Percentiles rank a stretch among this genome's conserved stretches.
Conservation (phyloP, 495 filamentous ascomycete genomes). For the Aeminium ludgeri region DNA sequence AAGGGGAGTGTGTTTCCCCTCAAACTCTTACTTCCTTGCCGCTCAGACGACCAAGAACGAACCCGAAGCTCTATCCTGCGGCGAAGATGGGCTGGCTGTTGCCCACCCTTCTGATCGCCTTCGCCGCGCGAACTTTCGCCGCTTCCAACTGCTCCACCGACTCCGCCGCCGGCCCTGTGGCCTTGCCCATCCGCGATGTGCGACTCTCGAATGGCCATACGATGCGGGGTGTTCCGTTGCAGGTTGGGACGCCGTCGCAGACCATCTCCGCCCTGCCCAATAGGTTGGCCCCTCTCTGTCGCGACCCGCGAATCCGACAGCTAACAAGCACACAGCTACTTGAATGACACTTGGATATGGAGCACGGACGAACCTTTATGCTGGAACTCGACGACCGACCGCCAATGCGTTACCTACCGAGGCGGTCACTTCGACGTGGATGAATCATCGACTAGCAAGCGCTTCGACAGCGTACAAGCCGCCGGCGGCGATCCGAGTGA, state of each 20-base stretch:
- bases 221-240: background rate
- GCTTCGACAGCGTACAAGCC: background rate
- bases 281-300: slow-evolving; percentile 7
- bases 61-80: too few species aligned
- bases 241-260: background rate
- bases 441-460: slow-evolving; percentile 34
- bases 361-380: slow-evolving; percentile 33
- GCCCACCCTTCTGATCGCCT: too few species aligned
- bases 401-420: slow-evolving; percentile 42
- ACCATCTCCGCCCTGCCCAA: background rate
- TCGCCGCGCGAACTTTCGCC: too few species aligned
- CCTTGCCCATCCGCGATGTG: background rate
- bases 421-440: slow-evolving; percentile 48
- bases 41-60: too few species aligned
- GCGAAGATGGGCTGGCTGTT: too few species aligned
- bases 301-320: too few species aligned
- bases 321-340: slow-evolving; percentile 15
- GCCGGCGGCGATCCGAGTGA: background rate
- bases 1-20: too few species aligned
- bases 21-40: too few species aligned
- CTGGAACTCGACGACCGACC: slow-evolving; percentile 38
- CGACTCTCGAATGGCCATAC: slow-evolving; percentile 1
- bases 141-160: background rate
- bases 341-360: slow-evolving; percentile 28
- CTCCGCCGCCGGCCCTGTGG: background rate